Base-by-base conservation (phyloP, 2,329 filamentous ascomycete genomes). In the Fusarium miscanthi region DNA sequence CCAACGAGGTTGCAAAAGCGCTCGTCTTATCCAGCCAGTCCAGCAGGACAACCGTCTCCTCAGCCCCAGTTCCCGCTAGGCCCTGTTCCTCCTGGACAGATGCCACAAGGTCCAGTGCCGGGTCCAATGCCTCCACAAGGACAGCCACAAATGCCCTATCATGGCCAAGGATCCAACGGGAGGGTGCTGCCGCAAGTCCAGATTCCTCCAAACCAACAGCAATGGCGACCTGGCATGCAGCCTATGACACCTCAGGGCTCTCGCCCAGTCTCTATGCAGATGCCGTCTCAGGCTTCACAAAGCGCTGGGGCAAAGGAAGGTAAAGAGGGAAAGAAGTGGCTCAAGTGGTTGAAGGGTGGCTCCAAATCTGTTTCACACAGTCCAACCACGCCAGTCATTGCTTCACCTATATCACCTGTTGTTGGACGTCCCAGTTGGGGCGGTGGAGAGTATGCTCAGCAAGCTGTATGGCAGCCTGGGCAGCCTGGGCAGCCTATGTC, bases 271-370 rank as follows among this genome's bases (percentile, higher is more conserved):
- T 72, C 73, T 4, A 59, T 74, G 23, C 76, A 75, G 8, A 58
- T 72, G n/a, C 74, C 69, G 4, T 48, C 70, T n/a, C 64, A 69
- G 48, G 38, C 63, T 10, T 45, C 58, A 8, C 62, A 69, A 11
- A 75, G 72, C 37, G 70, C 73, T 16, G 70, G 67, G 2, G 63
- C 73, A 10, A 77, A 74, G 38, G 74, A 77, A 43, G 71, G 71
- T 17, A 74, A 74, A 17, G 71, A 68, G 5, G 59, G 67, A 19
- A 77, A 76, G 66, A 77, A 72, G 58, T 77, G 76, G 76, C 43
- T 77, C 45, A 77, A 77, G 38, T 77, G 74, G 68, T 54, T 76
- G 42, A 77, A 77, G 33, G 74, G 73, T 11, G 73, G 76, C 10
- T 64, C 64, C 27, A 77, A 77, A 17, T 63, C 76, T 52, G 63